A percentile compares a stretch with the other conserved stretches of the same genome.
These are phyloP conservation scores for Fusarium gaditjirri DNA, from an alignment of 2,329 filamentous ascomycete species.

Conservation along the genomic window DNA sequence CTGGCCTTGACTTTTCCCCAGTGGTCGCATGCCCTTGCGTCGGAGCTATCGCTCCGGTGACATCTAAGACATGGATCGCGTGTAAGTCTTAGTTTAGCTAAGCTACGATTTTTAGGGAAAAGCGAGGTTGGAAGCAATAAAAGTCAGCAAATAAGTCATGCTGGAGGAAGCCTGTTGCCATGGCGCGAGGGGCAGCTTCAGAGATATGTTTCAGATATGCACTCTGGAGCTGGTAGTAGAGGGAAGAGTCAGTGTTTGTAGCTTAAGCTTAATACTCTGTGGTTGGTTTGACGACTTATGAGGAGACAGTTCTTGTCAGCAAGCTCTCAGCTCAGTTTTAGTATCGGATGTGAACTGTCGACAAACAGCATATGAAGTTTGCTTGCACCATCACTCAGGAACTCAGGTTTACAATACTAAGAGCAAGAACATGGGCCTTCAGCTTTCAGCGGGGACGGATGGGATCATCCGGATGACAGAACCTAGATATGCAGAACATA, in stretches of 20 bases:
- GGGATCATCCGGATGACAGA: too few species aligned
- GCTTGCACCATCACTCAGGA: background rate
- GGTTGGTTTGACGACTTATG: background rate
- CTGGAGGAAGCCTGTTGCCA: background rate
- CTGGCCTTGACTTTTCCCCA: background rate
- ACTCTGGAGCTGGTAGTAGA: background rate
- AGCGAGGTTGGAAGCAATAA: background rate
- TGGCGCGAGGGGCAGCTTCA: background rate
- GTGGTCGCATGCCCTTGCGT: background rate
- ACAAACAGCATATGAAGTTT: background rate
- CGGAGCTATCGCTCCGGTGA: constrained; percentile 21
- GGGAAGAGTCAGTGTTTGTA: background rate
- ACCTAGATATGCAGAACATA: background rate
- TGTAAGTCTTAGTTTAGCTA: constrained; percentile 10
- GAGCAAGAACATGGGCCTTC: background rate
- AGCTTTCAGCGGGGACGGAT: background rate
- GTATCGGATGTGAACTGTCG: background rate
- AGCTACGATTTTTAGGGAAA: background rate
- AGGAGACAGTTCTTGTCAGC: background rate
- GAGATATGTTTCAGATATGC: background rate
- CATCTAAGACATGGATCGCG: constrained; percentile 10
- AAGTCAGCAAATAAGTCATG: background rate
- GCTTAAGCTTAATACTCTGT: background rate
- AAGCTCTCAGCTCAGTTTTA: background rate
- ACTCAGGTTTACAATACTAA: background rate